Evolutionary conservation across 371 early-diverging fungal genomes (phyloP).

Genomic region (Rhizopus sp.): DNA sequence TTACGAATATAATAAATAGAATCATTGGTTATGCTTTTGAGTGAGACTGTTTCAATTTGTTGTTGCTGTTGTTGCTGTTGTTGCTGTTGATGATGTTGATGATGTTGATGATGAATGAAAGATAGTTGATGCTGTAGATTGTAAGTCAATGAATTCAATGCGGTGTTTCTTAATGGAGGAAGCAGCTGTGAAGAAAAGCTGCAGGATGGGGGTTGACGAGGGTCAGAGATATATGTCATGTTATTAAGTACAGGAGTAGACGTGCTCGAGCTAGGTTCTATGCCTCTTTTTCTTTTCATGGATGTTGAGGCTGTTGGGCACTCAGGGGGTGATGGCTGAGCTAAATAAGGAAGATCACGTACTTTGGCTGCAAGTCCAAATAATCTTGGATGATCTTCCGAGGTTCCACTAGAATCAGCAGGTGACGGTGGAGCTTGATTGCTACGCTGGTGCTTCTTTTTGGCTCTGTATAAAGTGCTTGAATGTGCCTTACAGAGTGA

Average conservation of each 20-base stretch:
- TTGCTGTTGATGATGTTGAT: conserved; percentile 16
- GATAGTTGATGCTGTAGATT: conserved; percentile 1
- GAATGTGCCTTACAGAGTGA: conserved; percentile 43
- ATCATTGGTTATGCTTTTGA: conserved; percentile 23
- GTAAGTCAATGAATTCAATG: conserved; percentile 11
- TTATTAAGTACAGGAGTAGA: conserved; percentile 36
- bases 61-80: conserved; percentile 10
- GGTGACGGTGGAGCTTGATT: conserved; percentile 20
- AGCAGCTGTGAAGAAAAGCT: conserved; percentile 14
- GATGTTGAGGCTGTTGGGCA: conserved; percentile 38
- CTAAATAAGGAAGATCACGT: conserved; percentile 31
- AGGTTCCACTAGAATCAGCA: conserved; percentile 25
- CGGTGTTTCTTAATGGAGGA: conserved; percentile 19
- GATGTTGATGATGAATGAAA: conserved; percentile 12
- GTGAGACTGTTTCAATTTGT: conserved; percentile 47
- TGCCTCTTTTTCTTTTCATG: conserved; percentile 33
- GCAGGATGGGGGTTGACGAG: conserved; percentile 18
- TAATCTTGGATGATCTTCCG: conserved; percentile 11
- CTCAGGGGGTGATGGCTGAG: conserved; percentile 23
- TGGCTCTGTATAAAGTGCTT: conserved; percentile 39
- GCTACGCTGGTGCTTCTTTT: conserved; percentile 29
- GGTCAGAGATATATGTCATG: conserved; percentile 18
- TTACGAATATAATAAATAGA: conserved; percentile 45
- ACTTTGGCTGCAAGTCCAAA: conserved; percentile 40
- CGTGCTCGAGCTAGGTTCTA: conserved; percentile 31